Evolutionary conservation across 2,329 filamentous ascomycete species (phyloP).

Genomic region (Alternaria hordeiaustralica): DNA sequence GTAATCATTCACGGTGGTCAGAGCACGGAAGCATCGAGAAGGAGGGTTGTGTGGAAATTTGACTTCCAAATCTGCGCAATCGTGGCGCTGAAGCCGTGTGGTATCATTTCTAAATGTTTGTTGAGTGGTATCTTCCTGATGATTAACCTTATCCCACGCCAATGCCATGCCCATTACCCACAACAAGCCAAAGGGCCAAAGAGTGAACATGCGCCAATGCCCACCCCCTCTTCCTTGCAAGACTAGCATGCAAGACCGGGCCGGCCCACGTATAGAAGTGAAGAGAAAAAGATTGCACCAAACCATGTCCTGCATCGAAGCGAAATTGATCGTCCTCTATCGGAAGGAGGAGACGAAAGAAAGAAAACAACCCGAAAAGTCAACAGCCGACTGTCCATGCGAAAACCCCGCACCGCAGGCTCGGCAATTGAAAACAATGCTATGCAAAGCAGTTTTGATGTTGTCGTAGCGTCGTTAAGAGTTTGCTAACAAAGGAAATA

Average conservation of each 20-base stretch:
- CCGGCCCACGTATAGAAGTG: constrained; percentile 16
- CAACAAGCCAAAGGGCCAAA: constrained; percentile 1
- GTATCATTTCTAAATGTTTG: constrained; percentile 30
- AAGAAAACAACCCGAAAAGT: constrained; percentile 10
- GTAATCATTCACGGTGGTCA: not conserved
- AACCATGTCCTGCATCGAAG: constrained; percentile 32
- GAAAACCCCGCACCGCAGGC: constrained; percentile 10
- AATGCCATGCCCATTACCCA: not conserved
- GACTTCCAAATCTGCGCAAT: constrained; percentile 6
- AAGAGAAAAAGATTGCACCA: constrained; percentile 4
- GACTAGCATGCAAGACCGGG: constrained; percentile 6
- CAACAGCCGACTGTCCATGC: constrained; percentile 22
- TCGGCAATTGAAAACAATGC: constrained; percentile 2
- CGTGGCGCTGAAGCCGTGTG: constrained; percentile 16
- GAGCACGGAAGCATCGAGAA: constrained; percentile 1
- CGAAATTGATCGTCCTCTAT: constrained; percentile 9
- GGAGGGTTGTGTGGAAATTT: not conserved
- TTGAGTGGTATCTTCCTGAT: constrained; percentile 13
- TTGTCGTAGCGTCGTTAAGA: constrained; percentile 29
- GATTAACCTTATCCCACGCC: not conserved
- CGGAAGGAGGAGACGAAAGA: constrained; percentile 11
- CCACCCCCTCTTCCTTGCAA: constrained; percentile 5
- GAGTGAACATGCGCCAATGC: constrained; percentile 17
- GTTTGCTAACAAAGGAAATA: constrained; percentile 18
- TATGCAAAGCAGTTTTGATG: constrained; percentile 18